A percentile compares a stretch with the other conserved stretches of the same genome.
Conservation (phyloP, 257 asterid species). For the Solanum pimpinellifolium region DNA sequence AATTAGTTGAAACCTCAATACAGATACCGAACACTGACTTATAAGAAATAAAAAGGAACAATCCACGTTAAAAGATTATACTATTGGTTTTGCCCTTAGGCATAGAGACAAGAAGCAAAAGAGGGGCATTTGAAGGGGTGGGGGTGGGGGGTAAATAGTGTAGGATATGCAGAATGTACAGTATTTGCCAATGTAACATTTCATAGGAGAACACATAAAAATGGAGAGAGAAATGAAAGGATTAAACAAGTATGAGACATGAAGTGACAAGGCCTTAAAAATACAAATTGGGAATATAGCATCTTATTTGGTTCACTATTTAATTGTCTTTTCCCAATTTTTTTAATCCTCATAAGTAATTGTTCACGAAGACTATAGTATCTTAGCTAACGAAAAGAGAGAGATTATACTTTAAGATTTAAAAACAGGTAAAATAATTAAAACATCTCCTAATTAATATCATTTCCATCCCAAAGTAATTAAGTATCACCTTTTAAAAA, state of each 20-base stretch:
- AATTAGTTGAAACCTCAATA: neutral
- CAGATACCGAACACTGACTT: accelerated
- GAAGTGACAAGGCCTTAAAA: conserved; percentile 40
- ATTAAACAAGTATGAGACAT: neutral
- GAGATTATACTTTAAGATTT: neutral
- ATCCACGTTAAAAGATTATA: neutral
- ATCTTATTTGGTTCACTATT: conserved; percentile 37
- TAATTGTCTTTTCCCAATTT: conserved; percentile 5
- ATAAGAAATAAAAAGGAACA: neutral
- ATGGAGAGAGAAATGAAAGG: conserved; percentile 9
- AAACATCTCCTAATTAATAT: neutral
- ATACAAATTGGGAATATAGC: conserved; percentile 27
- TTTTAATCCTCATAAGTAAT: neutral
- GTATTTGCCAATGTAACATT: neutral
- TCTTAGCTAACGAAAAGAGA: neutral
- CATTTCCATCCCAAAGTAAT: neutral
- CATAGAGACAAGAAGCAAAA: neutral
- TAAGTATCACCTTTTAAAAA: neutral
- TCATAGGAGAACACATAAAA: neutral
- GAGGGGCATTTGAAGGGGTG: accelerated
- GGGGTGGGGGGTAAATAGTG: neutral
- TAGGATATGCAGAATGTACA: neutral
- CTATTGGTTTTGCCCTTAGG: neutral
- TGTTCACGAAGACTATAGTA: neutral
- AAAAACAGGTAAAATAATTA: neutral